Base-by-base conservation (phyloP, 441 rosid genomes). In the Adansonia madagascariensis region DNA sequence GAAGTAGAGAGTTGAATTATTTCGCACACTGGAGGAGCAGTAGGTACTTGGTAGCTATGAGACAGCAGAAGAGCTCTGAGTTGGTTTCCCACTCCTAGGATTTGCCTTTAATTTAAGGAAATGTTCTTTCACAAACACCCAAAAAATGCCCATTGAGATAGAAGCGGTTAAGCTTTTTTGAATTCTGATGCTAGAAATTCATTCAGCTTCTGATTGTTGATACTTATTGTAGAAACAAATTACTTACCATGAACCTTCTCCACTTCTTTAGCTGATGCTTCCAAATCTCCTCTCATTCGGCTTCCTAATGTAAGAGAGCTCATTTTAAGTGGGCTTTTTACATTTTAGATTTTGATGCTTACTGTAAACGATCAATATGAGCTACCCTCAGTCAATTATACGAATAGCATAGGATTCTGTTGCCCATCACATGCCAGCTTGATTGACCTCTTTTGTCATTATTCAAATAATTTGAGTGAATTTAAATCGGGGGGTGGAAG, bases 401-500 rank as follows among this genome's bases (percentile, higher is more conserved):
- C 6, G 8, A 15, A 63, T 63, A 35, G 47, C 22, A 8, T 18
- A 57, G 62, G 27, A 20, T 57, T 12, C 56, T 11, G 56, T 50
- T 50, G 15, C 17, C 17, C 6, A 8, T 50, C 56, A 12, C 17
- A 15, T 35, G 68, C 20, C 4, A 12, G 68, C 20, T 63, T 11
- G 17, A 62, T 57, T 22, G 6, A 59, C 18, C 10, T 43, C 70
- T 6, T 41, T n/a, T 17, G 20, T 65, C 8, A 43, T 24, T 65
- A 43, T 9, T 17, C 70, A 3, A 41, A 43, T 65, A 2, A 31
- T 62, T 15, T 65, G 14, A n/a, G 22, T 41, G 50, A 41, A 35
- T 14, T 35, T 31, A 62, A 62, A 62, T 35, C n/a, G 22, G 14
- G 87, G 74, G 86, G 82, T 0, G 5, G 6, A n/a, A 57, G 89